These are phyloP conservation scores for Entonaema liquescens DNA, from an alignment of 495 filamentous ascomycete genomes.

Conservation along the genomic window DNA sequence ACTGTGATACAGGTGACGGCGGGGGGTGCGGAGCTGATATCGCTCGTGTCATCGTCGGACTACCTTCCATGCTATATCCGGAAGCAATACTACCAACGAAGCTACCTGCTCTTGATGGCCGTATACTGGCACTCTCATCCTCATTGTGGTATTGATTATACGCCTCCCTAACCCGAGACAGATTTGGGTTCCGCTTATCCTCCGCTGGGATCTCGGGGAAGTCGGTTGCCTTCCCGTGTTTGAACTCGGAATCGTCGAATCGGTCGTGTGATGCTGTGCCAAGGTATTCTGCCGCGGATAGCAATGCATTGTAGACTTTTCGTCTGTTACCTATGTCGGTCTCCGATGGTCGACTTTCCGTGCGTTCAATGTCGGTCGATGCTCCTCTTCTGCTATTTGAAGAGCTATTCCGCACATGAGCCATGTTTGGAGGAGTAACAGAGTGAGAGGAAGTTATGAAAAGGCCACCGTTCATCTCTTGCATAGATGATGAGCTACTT, in stretches of 20 bases:
- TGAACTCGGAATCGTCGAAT: slow-evolving; percentile 59
- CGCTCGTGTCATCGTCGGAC: slow-evolving; percentile 20
- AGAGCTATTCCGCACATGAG: slow-evolving; percentile 13
- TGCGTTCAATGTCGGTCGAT: slow-evolving; percentile 1
- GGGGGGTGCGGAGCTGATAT: slow-evolving; percentile 23
- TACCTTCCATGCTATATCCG: slow-evolving; percentile 20
- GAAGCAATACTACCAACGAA: slow-evolving; percentile 41
- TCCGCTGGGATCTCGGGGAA: slow-evolving; percentile 65
- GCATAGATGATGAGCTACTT: neutral
- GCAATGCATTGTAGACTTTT: slow-evolving; percentile 52
- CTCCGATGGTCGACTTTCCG: neutral
- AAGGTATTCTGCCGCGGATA: slow-evolving; percentile 47
- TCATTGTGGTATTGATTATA: slow-evolving; percentile 47
- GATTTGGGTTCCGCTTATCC: slow-evolving; percentile 49
- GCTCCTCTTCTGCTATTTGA: neutral
- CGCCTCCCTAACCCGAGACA: slow-evolving; percentile 50
- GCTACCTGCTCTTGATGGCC: slow-evolving; percentile 41
- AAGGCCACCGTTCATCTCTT: neutral
- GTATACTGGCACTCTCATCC: slow-evolving; percentile 25
- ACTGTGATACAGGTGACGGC: slow-evolving; percentile 11
- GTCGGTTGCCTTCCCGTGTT: slow-evolving; percentile 50
- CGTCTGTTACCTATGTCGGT: slow-evolving; percentile 48
- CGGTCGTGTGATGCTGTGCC: slow-evolving; percentile 51
- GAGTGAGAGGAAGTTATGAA: slow-evolving; percentile 1
- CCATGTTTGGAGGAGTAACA: neutral